Conservation (phyloP, 2,329 filamentous ascomycete species). For the Thielaviopsis musarum region DNA sequence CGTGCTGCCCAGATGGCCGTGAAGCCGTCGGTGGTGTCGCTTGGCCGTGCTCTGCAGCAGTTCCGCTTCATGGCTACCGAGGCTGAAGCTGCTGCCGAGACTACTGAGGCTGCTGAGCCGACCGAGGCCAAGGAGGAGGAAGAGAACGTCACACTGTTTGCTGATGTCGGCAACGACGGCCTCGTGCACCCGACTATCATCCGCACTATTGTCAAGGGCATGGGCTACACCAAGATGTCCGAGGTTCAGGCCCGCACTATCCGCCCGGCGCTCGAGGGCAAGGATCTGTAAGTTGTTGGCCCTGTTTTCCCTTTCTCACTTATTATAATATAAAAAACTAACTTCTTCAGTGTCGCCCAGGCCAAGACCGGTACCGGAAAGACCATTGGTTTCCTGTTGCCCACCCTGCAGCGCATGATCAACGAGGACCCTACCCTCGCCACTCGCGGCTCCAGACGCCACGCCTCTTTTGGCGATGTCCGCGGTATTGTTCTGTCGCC, state of each 20-base stretch:
- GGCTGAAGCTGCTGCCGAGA: slow-evolving; percentile 10
- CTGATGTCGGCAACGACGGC: slow-evolving; percentile 26
- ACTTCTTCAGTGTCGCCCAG: slow-evolving; percentile 54
- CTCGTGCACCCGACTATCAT: slow-evolving; percentile 48
- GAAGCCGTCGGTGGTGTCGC: slow-evolving; percentile 6
- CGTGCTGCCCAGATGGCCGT: slow-evolving; percentile 1
- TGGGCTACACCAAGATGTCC: slow-evolving; percentile 76
- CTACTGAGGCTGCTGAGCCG: not conserved
- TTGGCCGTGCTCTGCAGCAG: slow-evolving; percentile 11
- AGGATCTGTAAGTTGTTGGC: slow-evolving; percentile 55
- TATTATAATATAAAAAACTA: too few species aligned
- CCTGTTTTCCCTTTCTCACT: too few species aligned
- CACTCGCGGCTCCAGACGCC: slow-evolving; percentile 21
- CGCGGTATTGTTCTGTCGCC: slow-evolving; percentile 60
- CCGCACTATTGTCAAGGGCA: slow-evolving; percentile 47
- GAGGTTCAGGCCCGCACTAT: slow-evolving; percentile 81
- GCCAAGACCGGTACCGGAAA: slow-evolving; percentile 96
- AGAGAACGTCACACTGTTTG: slow-evolving; percentile 24
- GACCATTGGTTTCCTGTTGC: slow-evolving; percentile 82
- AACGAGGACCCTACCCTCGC: slow-evolving; percentile 44
- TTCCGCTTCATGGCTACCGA: slow-evolving; percentile 11
- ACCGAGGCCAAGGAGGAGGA: not conserved
- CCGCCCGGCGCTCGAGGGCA: slow-evolving; percentile 58
- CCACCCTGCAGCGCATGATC: slow-evolving; percentile 66
- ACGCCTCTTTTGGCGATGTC: slow-evolving; percentile 37